These are phyloP conservation scores for Fraxinus dipetala DNA, from an alignment of 305 asterid species.

Conservation along the genomic window DNA sequence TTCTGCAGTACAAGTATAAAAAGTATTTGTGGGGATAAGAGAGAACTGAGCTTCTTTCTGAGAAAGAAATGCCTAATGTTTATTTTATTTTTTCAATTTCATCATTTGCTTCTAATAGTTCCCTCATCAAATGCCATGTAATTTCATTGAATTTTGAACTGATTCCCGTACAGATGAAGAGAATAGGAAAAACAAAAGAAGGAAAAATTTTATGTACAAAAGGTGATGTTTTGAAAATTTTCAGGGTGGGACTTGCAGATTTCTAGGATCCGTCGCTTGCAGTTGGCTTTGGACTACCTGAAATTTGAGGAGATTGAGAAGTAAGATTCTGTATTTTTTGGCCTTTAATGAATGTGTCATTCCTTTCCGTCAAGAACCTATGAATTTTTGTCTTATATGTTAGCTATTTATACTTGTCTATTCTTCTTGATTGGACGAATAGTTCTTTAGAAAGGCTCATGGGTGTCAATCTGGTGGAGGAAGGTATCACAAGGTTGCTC, in stretches of 20 bases:
- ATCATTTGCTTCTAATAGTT: constrained; percentile 5
- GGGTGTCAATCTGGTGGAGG: constrained; percentile 73
- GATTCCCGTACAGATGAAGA: constrained; percentile 23
- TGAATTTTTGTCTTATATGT: constrained; percentile 18
- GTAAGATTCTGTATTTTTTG: constrained; percentile 44
- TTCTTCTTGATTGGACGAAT: constrained; percentile 44
- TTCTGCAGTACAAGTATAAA: not conserved
- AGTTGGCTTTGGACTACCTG: constrained; percentile 83
- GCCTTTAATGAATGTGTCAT: constrained; percentile 21
- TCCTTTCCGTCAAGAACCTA: constrained; percentile 21
- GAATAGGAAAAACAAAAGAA: constrained; percentile 13
- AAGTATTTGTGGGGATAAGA: not conserved
- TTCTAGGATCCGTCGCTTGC: constrained; percentile 77
- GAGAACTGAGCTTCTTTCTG: not conserved
- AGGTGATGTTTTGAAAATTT: constrained; percentile 23
- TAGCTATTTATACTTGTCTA: constrained; percentile 26
- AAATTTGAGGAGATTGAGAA: constrained; percentile 77
- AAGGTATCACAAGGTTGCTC: constrained; percentile 84
- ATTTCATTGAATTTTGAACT: constrained; percentile 13
- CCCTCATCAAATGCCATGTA: constrained; percentile 12
- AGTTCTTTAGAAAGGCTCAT: constrained; percentile 89
- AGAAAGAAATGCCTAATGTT: not conserved
- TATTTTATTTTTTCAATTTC: constrained; percentile 2
- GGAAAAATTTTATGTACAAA: constrained; percentile 19
- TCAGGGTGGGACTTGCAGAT: constrained; percentile 83